Evolutionary conservation across 1,139 yeast species (phyloP).

Genomic region (Pichia kudriavzevii): DNA sequence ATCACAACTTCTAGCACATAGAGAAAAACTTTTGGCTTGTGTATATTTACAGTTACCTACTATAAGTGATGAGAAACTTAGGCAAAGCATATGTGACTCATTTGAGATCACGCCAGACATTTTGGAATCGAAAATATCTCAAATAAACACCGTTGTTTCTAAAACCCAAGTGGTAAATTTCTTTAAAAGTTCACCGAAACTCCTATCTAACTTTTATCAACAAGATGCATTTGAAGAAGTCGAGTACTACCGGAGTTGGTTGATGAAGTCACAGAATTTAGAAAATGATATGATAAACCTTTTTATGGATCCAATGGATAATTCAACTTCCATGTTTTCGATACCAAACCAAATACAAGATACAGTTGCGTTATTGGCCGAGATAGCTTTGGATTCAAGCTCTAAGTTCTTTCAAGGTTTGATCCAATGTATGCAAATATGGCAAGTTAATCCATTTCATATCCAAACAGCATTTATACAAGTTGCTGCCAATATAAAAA

Average conservation of each 20-base stretch:
- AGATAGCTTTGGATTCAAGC: constrained; percentile 15
- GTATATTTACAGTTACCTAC: constrained; percentile 15
- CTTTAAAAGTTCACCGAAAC: constrained; percentile 11
- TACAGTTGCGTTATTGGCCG: constrained; percentile 9
- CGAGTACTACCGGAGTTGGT: constrained; percentile 20
- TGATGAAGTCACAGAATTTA: constrained; percentile 12
- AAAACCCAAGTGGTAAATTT: constrained; percentile 16
- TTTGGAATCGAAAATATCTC: constrained; percentile 7
- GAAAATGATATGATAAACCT: constrained; percentile 10
- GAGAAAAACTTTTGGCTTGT: constrained; percentile 10
- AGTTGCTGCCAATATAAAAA: constrained; percentile 3
- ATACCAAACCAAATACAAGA: constrained; percentile 13
- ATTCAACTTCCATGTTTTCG: neutral
- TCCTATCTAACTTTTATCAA: constrained; percentile 13
- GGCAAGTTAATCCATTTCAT: constrained; percentile 27
- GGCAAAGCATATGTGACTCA: constrained; percentile 8
- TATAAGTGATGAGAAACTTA: constrained; percentile 14
- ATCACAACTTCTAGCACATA: constrained; percentile 4
- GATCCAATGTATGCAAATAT: constrained; percentile 22
- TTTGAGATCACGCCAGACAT: constrained; percentile 9
- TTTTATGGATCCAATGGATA: constrained; percentile 5
- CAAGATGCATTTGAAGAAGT: constrained; percentile 18
- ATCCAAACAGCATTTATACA: constrained; percentile 15
- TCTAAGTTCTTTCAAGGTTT: constrained; percentile 20
- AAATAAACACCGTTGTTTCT: constrained; percentile 9